Base-by-base conservation (phyloP, 1,139 yeast genomes). In the Saccharomycopsis crataegensis region DNA sequence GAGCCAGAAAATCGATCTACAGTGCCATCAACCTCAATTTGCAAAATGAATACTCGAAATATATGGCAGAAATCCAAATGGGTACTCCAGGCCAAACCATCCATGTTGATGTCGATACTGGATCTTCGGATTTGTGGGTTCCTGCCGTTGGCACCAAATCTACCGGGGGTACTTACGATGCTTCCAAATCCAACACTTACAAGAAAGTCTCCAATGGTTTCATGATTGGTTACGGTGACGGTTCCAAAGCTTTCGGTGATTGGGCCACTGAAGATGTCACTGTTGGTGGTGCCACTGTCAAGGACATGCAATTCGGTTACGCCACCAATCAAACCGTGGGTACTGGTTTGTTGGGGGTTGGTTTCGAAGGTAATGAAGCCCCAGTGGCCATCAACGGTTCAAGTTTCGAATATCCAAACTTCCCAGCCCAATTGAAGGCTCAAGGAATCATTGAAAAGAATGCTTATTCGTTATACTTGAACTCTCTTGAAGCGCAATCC, bases 211-310 rank as follows among this genome's bases (percentile, higher is more conserved):
- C 46, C 5, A 71, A 49, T 72, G 75, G 38, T 63, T 76, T 59
- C 62, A 48, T 46, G 31, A 64, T 67, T 37, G 47, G 59, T 4
- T 86, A 86, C 62, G 91, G 83, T 37, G 94, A 86, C 65, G 65
- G 67, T 4, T 73, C 87, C 36, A 71, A 65, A 60, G 89, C 91
- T 16, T 57, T 62, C 8, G 95, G 95, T 48, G 65, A 70, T 54
- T 86, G 86, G 85, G 90, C 85, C 50, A 50, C 48, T 9, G 66
- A 62, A 80, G n/a, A 61, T 48, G 71, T 79, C 32, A 55, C 56
- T n/a, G 61, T 79, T 51, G 77, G 75, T 34, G 68, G 67, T 51
- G 62, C 70, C 14, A 66, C 70, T 8, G 67, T 80, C n/a, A 57
- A 68, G 9, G 61, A 67, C 55, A 65, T 77, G 50, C 70, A 76